Conservation (phyloP, 2,329 filamentous ascomycete genomes). For the Ascosphaera aggregata region DNA sequence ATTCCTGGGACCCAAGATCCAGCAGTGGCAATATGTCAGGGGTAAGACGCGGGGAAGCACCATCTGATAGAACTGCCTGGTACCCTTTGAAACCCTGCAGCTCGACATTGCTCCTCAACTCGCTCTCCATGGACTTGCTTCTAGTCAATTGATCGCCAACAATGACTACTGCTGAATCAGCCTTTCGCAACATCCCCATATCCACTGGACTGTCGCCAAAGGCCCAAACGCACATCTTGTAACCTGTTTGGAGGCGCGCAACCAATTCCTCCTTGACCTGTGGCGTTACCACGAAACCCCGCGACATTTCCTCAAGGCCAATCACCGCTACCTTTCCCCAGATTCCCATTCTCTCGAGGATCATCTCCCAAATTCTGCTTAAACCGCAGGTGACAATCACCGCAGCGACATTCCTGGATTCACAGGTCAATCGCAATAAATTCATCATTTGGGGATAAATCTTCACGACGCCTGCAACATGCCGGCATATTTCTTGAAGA, state of each 20-base stretch:
- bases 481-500: slow-evolving; percentile 24
- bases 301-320: slow-evolving; percentile 25
- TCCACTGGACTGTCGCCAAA: slow-evolving; percentile 40
- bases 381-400: slow-evolving; percentile 34
- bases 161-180: slow-evolving; percentile 31
- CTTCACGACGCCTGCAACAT: slow-evolving; percentile 18
- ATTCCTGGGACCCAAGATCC: slow-evolving; percentile 11
- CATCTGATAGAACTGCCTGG: slow-evolving; percentile 25
- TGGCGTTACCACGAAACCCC: slow-evolving; percentile 28
- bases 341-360: slow-evolving; percentile 24
- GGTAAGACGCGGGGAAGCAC: slow-evolving; percentile 20
- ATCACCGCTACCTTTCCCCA: slow-evolving; percentile 25
- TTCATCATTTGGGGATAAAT: slow-evolving; percentile 26
- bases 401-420: slow-evolving; percentile 18
- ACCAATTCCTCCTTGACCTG: slow-evolving; percentile 28
- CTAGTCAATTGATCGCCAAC: slow-evolving; percentile 24
- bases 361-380: slow-evolving; percentile 29
- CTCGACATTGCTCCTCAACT: slow-evolving; percentile 21
- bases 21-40: slow-evolving; percentile 19
- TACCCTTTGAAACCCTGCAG: slow-evolving; percentile 16
- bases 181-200: slow-evolving; percentile 30
- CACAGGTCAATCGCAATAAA: slow-evolving; percentile 17
- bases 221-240: slow-evolving; percentile 24
- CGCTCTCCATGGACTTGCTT: slow-evolving; percentile 30
- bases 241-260: slow-evolving; percentile 12